Percentiles rank a stretch among this genome's conserved stretches.
Conservation (phyloP, 495 filamentous ascomycete genomes). For the Talaromyces ruber region DNA sequence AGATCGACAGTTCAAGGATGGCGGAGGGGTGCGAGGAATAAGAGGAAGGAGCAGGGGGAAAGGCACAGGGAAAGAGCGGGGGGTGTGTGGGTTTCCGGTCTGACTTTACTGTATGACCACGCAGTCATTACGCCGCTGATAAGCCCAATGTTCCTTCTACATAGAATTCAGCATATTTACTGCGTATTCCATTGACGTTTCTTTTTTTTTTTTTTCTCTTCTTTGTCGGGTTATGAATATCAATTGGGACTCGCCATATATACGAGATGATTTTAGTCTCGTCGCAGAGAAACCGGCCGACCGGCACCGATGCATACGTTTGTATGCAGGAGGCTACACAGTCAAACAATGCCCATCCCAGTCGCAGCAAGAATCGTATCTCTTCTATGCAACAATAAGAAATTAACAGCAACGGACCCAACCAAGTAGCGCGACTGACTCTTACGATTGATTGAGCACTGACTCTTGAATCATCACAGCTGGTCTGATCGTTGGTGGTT, state of each 20-base stretch:
- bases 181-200: neutral
- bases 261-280: neutral
- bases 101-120: neutral
- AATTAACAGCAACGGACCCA: neutral
- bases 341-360: neutral
- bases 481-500: neutral
- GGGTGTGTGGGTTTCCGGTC: neutral
- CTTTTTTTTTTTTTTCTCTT: neutral
- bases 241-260: neutral
- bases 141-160: neutral
- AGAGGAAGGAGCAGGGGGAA: slow-evolving; percentile 1
- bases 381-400: neutral
- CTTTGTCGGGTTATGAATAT: neutral
- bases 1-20: neutral
- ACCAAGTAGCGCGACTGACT: neutral
- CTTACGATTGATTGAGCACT: neutral
- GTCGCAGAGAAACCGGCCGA: neutral
- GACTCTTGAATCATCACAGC: neutral
- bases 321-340: neutral
- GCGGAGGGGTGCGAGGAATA: neutral
- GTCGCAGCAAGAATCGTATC: neutral
- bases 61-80: neutral
- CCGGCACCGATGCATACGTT: neutral
- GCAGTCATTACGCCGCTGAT: neutral
- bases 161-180: no score